phyloP scores from a whole-genome alignment of 1,284 basidiomycete genomes.

The Sparassis latifolia region DNA sequence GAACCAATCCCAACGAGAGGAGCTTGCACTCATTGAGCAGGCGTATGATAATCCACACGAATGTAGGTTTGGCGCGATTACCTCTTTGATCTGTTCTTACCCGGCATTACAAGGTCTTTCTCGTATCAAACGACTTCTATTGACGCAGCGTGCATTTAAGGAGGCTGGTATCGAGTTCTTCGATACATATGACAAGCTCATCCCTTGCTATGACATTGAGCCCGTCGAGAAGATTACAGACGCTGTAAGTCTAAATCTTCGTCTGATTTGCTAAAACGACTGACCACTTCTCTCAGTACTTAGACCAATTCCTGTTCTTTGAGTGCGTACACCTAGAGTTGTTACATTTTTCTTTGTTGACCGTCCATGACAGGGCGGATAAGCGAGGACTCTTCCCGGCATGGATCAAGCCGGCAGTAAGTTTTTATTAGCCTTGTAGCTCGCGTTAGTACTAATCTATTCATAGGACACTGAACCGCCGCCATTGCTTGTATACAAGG shows the following conservation, averaged over 20 bases:
- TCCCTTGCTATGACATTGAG: conserved; percentile 97
- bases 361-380: conserved; percentile 64
- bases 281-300: conserved; percentile 46
- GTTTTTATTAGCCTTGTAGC: conserved; percentile 9
- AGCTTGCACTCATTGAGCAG: conserved; percentile 93
- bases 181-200: conserved; percentile 95
- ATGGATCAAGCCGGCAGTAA: conserved; percentile 90
- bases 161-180: conserved; percentile 95
- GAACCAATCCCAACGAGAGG: conserved; percentile 95
- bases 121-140: conserved; percentile 90
- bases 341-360: conserved; percentile 9
- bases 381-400: conserved; percentile 94
- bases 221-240: conserved; percentile 98
- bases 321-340: conserved; percentile 35
- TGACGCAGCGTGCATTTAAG: conserved; percentile 97
- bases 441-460: background rate
- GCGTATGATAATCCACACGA: conserved; percentile 94
- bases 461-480: conserved; percentile 85
- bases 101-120: conserved; percentile 57
- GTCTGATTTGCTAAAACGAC: background rate
- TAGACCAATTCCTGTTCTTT: conserved; percentile 87
- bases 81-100: conserved; percentile 6
- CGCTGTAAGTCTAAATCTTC: conserved; percentile 47
- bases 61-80: conserved; percentile 38
- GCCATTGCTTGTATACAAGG: conserved; percentile 93